Base-by-base conservation (phyloP, 2,329 filamentous ascomycete species). In the Sclerotinia glacialis region DNA sequence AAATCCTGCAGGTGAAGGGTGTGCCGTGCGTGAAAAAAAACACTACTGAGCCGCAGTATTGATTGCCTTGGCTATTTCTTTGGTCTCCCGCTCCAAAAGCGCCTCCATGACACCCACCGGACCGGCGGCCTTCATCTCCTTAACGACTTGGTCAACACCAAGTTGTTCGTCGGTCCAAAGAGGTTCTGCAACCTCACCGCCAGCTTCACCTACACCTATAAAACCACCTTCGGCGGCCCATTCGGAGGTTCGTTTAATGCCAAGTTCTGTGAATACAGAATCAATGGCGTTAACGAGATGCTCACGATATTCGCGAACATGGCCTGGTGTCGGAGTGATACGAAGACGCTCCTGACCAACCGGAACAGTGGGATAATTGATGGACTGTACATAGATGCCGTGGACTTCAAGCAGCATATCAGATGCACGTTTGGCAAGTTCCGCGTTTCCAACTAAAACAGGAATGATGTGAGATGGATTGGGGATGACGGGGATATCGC, bases 301-400 rank as follows among this genome's bases (percentile, higher is more conserved):
- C 71, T 96, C 90, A 69, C 93, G 92, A 80, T 91, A 92, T 72
- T 91, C 86, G 79, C 90, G 90, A 65, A 86, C 87, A 78, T 99
- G 95, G 53, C 95, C 95, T 0, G 95, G 95, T 0, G 95, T 99
- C 0, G 95, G 95, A 1, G 95, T 99, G 78, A 99, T 92, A 72
- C 95, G 90, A 66, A 99, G 89, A 67, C 95, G 89, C 80, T 99
- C 95, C 82, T 99, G 93, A n/a, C 95, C 95, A 8, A 96, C 92
- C 2, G 95, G 95, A 3, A 99, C 95, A 62, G 95, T 99, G 2
- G 95, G 95, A 80, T 98, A 98, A 82, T 99, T 99, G 85, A 99
- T 98, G 65, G 92, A 93, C 80, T 99, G 95, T 34, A 99, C 95
- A 77, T 99, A 99, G 77, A 99, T 97, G 69, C 88, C 86, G 82